Percentiles rank a stretch among this genome's conserved stretches.
These are phyloP conservation scores for Phytophthora boehmeriae DNA, from an alignment of 352 stramenopile species.

Conservation along the genomic window DNA sequence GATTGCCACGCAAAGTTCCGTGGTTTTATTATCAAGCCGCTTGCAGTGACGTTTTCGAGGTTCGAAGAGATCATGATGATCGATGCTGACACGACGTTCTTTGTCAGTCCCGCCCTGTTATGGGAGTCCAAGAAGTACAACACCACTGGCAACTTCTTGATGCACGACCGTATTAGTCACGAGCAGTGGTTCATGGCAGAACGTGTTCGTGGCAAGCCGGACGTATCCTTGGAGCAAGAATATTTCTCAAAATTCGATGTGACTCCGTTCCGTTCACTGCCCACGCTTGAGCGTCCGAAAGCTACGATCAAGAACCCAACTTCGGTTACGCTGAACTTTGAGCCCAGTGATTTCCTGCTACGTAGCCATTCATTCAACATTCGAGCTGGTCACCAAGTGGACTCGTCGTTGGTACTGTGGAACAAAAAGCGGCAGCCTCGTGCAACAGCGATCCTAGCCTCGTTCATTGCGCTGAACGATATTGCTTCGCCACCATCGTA, in stretches of 20 bases:
- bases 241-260: slow-evolving; percentile 40
- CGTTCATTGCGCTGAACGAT: slow-evolving; percentile 35
- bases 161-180: slow-evolving; percentile 53
- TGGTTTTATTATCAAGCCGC: slow-evolving; percentile 56
- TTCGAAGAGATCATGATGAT: slow-evolving; percentile 72
- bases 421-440: slow-evolving; percentile 42
- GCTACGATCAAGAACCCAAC: slow-evolving; percentile 18
- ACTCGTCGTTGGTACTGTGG: slow-evolving; percentile 55
- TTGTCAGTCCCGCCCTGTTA: slow-evolving; percentile 47
- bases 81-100: slow-evolving; percentile 60
- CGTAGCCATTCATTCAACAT: slow-evolving; percentile 42
- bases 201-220: slow-evolving; percentile 16
- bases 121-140: slow-evolving; percentile 54
- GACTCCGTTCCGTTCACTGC: slow-evolving; percentile 22
- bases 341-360: slow-evolving; percentile 35
- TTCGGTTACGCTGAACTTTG: slow-evolving; percentile 23
- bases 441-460: slow-evolving; percentile 45
- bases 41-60: slow-evolving; percentile 52
- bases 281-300: slow-evolving; percentile 24
- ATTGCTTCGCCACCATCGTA: slow-evolving; percentile 39
- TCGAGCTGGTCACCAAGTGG: slow-evolving; percentile 43
- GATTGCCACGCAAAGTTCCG: slow-evolving; percentile 50
- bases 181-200: slow-evolving; percentile 34
- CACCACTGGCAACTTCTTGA: slow-evolving; percentile 60
- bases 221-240: slow-evolving; percentile 27